Conservation (phyloP, 768 basidiomycete species). For the Suillus brevipes region DNA sequence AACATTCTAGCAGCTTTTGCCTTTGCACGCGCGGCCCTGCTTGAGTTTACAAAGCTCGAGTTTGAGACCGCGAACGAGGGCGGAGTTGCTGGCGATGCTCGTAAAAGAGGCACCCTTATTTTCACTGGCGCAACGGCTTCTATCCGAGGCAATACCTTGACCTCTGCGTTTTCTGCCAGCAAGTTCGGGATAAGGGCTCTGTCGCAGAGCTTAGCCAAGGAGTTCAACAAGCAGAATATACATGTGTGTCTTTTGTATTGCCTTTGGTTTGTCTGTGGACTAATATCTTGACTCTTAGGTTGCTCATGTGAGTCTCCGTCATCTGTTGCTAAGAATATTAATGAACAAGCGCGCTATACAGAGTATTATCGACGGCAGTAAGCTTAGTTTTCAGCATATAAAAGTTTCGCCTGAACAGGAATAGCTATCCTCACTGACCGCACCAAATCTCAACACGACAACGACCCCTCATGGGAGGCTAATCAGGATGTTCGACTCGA, state of each 20-base stretch:
- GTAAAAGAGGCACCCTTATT: slow-evolving; percentile 62
- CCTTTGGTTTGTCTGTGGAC: slow-evolving; percentile 3
- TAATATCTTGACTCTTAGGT: slow-evolving; percentile 38
- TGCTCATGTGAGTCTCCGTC: slow-evolving; percentile 54
- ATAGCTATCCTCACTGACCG: slow-evolving; percentile 28
- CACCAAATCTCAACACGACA: slow-evolving; percentile 29
- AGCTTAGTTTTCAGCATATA: background rate
- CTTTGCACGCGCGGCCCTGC: slow-evolving; percentile 60
- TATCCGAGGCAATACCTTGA: slow-evolving; percentile 57
- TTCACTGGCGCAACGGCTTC: slow-evolving; percentile 77
- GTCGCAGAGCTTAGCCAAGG: slow-evolving; percentile 71
- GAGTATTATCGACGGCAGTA: slow-evolving; percentile 3
- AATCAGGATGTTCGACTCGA: slow-evolving; percentile 51
- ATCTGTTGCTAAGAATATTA: background rate
- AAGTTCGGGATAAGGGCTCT: slow-evolving; percentile 65
- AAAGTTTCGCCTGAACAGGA: background rate
- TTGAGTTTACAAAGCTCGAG: slow-evolving; percentile 58
- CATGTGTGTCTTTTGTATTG: slow-evolving; percentile 44
- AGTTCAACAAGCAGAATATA: slow-evolving; percentile 73
- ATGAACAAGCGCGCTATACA: background rate
- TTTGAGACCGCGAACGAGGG: slow-evolving; percentile 42
- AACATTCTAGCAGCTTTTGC: slow-evolving; percentile 62
- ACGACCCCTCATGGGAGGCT: slow-evolving; percentile 40
- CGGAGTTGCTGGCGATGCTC: slow-evolving; percentile 35
- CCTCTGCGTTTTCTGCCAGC: slow-evolving; percentile 62